These are phyloP conservation scores for Isabelozyma gotoi DNA, from an alignment of 805 yeast genomes.

Conservation along the genomic window DNA sequence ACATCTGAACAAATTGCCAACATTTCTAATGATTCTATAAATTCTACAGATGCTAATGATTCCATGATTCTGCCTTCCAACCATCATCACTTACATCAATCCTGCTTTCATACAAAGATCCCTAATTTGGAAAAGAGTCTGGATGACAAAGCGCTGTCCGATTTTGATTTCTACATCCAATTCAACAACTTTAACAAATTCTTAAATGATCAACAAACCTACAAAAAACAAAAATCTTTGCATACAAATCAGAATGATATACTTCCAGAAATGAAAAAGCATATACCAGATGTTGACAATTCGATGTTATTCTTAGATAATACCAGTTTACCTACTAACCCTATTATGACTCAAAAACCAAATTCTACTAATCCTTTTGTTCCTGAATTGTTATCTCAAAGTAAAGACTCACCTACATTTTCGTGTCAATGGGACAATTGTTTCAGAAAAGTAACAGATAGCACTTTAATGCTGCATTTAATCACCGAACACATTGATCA, in stretches of 20 bases:
- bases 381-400: neutral
- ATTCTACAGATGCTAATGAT: conserved; percentile 1
- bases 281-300: too few relatives aligned
- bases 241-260: neutral
- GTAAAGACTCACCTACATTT: conserved; percentile 4
- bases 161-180: conserved; percentile 38
- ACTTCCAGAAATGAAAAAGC: too few relatives aligned
- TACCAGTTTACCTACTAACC: too few relatives aligned
- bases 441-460: conserved; percentile 35
- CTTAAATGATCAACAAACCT: neutral
- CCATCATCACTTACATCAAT: conserved; percentile 36
- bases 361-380: neutral
- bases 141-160: conserved; percentile 15
- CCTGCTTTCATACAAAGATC: conserved; percentile 44
- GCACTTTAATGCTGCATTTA: conserved; percentile 31
- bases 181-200: conserved; percentile 29
- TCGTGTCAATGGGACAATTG: conserved; percentile 75
- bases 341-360: conserved; percentile 41
- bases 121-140: conserved; percentile 20
- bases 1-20: neutral
- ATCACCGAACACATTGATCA: conserved; percentile 52
- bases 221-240: neutral
- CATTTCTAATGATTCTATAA: conserved; percentile 5
- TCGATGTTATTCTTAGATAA: neutral
- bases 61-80: neutral